phyloP scores from a whole-genome alignment of 2,329 filamentous ascomycete species.

The Alternaria atra region DNA sequence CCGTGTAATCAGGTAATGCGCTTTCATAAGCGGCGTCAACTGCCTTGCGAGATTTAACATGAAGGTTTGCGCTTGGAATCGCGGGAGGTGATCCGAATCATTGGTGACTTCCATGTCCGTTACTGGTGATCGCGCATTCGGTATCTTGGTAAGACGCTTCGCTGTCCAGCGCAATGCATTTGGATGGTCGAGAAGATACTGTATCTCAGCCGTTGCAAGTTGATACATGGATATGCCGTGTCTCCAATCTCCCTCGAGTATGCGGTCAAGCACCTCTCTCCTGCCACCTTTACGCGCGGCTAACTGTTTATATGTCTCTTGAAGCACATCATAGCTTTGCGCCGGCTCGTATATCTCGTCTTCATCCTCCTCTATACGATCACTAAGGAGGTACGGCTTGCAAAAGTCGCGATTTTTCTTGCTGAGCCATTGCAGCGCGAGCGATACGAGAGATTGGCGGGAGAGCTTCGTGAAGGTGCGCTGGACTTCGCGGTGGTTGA shows the following conservation, averaged over 20 bases:
- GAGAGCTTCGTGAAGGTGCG: conserved; percentile 76
- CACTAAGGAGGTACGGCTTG: conserved; percentile 63
- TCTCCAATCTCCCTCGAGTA: conserved; percentile 66
- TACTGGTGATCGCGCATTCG: conserved; percentile 34
- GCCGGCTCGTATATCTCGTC: conserved; percentile 74
- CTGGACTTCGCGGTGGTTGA: conserved; percentile 69
- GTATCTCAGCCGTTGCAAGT: conserved; percentile 64
- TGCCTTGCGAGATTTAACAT: conserved; percentile 77
- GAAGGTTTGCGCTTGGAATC: conserved; percentile 83
- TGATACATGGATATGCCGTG: conserved; percentile 64
- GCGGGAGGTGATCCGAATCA: conserved; percentile 62
- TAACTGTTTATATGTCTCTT: conserved; percentile 57
- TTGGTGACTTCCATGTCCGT: conserved; percentile 51
- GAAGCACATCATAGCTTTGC: conserved; percentile 71
- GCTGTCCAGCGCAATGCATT: conserved; percentile 63
- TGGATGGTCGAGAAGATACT: conserved; percentile 63
- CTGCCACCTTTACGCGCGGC: conserved; percentile 59
- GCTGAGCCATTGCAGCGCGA: conserved; percentile 81
- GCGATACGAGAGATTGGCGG: conserved; percentile 73
- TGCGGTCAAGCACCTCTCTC: conserved; percentile 64
- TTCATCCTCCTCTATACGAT: conserved; percentile 58
- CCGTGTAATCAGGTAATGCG: conserved; percentile 82
- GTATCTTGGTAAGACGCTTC: conserved; percentile 55
- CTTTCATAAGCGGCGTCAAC: conserved; percentile 80
- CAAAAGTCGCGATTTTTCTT: conserved; percentile 69